Evolutionary conservation across 331 rosid species (phyloP).

Genomic region (Rhamnella rubrinervis): DNA sequence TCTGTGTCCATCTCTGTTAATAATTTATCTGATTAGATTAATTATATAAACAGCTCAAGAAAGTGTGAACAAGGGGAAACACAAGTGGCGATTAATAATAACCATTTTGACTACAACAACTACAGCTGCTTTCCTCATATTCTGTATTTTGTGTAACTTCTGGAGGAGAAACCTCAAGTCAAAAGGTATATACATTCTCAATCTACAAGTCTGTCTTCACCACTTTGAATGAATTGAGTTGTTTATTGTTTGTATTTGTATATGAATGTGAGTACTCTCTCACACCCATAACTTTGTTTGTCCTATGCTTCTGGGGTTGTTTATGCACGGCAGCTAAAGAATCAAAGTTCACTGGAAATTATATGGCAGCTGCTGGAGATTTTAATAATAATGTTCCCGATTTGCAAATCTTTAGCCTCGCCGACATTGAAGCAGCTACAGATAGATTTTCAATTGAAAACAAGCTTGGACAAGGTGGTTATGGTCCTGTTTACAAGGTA

Average conservation of each 20-base stretch:
- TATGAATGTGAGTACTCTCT: neutral
- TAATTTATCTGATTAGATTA: neutral
- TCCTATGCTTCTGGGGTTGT: neutral
- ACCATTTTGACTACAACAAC: conserved; percentile 9
- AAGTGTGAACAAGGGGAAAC: neutral
- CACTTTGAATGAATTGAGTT: neutral
- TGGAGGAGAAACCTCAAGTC: conserved; percentile 19
- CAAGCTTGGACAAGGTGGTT: conserved; percentile 49
- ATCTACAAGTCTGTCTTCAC: neutral
- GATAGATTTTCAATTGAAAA: conserved; percentile 30
- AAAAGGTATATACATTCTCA: conserved; percentile 10
- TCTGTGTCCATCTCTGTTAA: too few relatives aligned
- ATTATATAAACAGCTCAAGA: conserved; percentile 7
- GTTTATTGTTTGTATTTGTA: neutral
- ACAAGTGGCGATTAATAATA: conserved; percentile 1
- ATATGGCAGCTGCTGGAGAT: neutral
- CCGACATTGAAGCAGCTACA: conserved; percentile 33
- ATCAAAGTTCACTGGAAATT: neutral
- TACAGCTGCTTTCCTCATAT: neutral
- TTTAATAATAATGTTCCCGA: conserved; percentile 19
- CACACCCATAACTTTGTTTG: neutral
- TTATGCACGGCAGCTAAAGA: neutral
- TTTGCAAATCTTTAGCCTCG: conserved; percentile 24
- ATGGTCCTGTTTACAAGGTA: conserved; percentile 47
- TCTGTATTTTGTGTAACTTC: conserved; percentile 1